Conservation (phyloP, 2,329 filamentous ascomycete species). For the Gyromitra esculenta region DNA sequence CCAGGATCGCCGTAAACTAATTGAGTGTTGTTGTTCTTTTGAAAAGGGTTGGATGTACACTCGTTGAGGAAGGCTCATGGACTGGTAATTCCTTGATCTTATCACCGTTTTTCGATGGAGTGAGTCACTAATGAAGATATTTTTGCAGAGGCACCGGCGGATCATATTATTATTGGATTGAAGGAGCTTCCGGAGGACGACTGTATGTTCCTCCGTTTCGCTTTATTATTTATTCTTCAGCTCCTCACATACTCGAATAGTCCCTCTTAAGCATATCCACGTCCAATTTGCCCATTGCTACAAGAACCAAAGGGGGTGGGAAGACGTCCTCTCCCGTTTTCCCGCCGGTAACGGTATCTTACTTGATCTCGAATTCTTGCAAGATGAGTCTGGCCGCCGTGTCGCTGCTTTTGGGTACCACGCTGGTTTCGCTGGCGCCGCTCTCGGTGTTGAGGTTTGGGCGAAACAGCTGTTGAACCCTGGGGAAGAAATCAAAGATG, state of each 20-base stretch:
- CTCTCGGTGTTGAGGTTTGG: constrained; percentile 81
- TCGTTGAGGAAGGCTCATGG: constrained; percentile 75
- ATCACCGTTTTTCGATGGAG: not conserved
- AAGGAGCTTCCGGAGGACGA: constrained; percentile 81
- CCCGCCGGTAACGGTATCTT: constrained; percentile 78
- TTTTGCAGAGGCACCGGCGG: constrained; percentile 67
- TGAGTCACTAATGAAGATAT: constrained; percentile 33
- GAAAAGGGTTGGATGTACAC: constrained; percentile 67
- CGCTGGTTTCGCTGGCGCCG: constrained; percentile 79
- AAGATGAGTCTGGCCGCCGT: constrained; percentile 74
- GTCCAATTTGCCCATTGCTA: constrained; percentile 79
- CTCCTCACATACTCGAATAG: constrained; percentile 55
- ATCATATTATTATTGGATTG: constrained; percentile 77
- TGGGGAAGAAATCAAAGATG: constrained; percentile 66
- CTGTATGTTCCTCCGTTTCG: constrained; percentile 61
- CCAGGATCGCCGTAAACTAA: not conserved
- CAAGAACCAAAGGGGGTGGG: constrained; percentile 82
- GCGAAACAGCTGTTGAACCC: constrained; percentile 80
- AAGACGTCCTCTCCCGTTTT: constrained; percentile 80
- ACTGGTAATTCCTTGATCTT: constrained; percentile 59
- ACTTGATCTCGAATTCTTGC: constrained; percentile 87
- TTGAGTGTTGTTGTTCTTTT: not conserved
- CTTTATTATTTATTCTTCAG: not conserved
- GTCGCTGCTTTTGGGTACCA: constrained; percentile 77
- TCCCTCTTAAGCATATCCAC: constrained; percentile 77